A percentile compares a stretch with the other conserved stretches of the same genome.
These are phyloP conservation scores for Colletotrichum lini DNA, from an alignment of 2,329 filamentous ascomycete genomes.

Conservation along the genomic window DNA sequence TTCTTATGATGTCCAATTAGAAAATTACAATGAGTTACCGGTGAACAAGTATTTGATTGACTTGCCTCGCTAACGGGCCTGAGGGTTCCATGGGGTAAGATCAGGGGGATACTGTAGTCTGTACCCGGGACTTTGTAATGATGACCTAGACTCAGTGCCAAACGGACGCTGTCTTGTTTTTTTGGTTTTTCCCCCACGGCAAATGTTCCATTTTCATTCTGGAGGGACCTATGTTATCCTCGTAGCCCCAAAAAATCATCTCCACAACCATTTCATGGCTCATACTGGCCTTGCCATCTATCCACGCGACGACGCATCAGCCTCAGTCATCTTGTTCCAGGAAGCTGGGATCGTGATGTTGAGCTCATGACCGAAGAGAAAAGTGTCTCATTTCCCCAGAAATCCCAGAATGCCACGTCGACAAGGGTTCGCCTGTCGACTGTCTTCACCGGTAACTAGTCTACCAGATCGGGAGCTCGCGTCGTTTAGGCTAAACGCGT, in stretches of 20 bases:
- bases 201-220: background rate
- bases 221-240: no score
- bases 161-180: background rate
- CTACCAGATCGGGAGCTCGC: conserved; percentile 15
- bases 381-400: background rate
- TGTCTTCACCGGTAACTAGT: conserved; percentile 16
- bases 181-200: rapidly evolving
- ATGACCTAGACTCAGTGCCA: background rate
- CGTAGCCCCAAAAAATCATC: background rate
- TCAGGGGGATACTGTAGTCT: background rate
- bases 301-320: background rate
- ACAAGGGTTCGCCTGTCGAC: conserved; percentile 4
- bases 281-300: background rate
- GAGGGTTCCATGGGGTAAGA: background rate
- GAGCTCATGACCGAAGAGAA: background rate
- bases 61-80: background rate
- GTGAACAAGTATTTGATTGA: no score
- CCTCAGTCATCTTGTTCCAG: background rate
- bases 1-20: background rate
- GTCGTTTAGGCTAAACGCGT: conserved; percentile 32
- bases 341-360: background rate
- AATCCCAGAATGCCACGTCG: background rate
- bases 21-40: background rate
- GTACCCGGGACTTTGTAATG: background rate
- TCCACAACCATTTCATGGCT: background rate